Evolutionary conservation across 2,329 filamentous ascomycete species (phyloP).

Genomic region (Gremmenia infestans): DNA sequence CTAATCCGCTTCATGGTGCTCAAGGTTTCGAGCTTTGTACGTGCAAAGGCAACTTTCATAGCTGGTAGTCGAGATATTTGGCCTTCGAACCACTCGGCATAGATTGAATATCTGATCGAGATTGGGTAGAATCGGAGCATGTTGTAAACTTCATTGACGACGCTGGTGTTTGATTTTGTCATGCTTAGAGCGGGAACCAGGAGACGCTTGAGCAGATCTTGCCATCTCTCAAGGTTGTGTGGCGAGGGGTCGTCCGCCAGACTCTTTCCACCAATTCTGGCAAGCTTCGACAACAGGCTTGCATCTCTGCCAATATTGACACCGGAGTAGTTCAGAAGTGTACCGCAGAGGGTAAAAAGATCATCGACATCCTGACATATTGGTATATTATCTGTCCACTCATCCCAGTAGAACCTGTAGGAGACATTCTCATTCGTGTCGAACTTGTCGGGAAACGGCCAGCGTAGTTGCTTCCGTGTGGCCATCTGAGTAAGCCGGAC

Average conservation of each 20-base stretch:
- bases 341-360: slow-evolving; percentile 79
- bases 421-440: slow-evolving; percentile 70
- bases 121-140: slow-evolving; percentile 75
- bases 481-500: slow-evolving; percentile 56
- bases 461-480: slow-evolving; percentile 66
- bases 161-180: slow-evolving; percentile 75
- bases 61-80: slow-evolving; percentile 70
- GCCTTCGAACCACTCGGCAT: slow-evolving; percentile 87
- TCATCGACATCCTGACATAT: slow-evolving; percentile 88
- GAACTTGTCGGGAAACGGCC: slow-evolving; percentile 76
- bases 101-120: slow-evolving; percentile 76
- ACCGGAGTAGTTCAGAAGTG: slow-evolving; percentile 79
- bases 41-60: slow-evolving; percentile 72
- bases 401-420: slow-evolving; percentile 95
- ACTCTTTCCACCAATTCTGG: slow-evolving; percentile 78
- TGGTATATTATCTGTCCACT: slow-evolving; percentile 92
- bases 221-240: slow-evolving; percentile 72
- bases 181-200: slow-evolving; percentile 86
- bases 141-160: slow-evolving; percentile 82
- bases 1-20: slow-evolving; percentile 86
- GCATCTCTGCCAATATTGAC: slow-evolving; percentile 86
- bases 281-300: slow-evolving; percentile 70
- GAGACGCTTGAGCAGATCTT: slow-evolving; percentile 74
- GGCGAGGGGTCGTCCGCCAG: slow-evolving; percentile 65
- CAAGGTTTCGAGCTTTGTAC: slow-evolving; percentile 72